A percentile compares a stretch with the other conserved stretches of the same genome.
Evolutionary conservation across 2,329 filamentous ascomycete species (phyloP).

Genomic region (Calonectria crousiana): DNA sequence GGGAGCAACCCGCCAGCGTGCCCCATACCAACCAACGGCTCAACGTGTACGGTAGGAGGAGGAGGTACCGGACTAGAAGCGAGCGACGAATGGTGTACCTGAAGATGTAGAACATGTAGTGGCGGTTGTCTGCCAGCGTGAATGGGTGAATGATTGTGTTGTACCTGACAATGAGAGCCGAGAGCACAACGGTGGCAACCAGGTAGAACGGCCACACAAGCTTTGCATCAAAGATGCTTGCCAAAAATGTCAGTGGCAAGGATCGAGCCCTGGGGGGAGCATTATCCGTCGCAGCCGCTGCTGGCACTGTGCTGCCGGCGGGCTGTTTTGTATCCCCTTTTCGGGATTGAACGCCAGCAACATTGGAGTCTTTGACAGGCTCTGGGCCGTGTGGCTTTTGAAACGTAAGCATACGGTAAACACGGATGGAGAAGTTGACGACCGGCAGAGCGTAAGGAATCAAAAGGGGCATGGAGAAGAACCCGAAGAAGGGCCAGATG

Average conservation of each 20-base stretch:
- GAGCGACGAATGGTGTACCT: conserved; percentile 81
- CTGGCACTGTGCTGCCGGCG: neutral
- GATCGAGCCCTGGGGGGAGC: conserved; percentile 17
- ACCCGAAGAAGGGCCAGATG: conserved; percentile 88
- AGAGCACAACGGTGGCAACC: conserved; percentile 50
- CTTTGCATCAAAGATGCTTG: conserved; percentile 46
- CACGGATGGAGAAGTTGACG: conserved; percentile 29
- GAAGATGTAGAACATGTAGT: conserved; percentile 98
- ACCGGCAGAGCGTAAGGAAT: conserved; percentile 62
- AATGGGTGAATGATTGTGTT: conserved; percentile 98
- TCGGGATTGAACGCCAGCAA: conserved; percentile 6
- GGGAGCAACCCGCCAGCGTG: conserved; percentile 64
- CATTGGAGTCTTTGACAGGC: neutral
- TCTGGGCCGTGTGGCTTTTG: neutral
- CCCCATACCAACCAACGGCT: conserved; percentile 78
- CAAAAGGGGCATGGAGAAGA: conserved; percentile 89
- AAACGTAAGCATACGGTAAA: neutral
- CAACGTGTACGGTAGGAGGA: conserved; percentile 77
- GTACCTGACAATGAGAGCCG: conserved; percentile 70
- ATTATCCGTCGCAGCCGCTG: neutral
- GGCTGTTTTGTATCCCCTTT: neutral
- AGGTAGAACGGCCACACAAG: conserved; percentile 54
- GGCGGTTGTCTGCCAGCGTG: conserved; percentile 93
- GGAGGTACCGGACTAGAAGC: conserved; percentile 72
- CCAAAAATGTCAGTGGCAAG: conserved; percentile 16